These are phyloP conservation scores for Lipomyces spencermartinsiae DNA, from an alignment of 805 yeast species.

Conservation along the genomic window DNA sequence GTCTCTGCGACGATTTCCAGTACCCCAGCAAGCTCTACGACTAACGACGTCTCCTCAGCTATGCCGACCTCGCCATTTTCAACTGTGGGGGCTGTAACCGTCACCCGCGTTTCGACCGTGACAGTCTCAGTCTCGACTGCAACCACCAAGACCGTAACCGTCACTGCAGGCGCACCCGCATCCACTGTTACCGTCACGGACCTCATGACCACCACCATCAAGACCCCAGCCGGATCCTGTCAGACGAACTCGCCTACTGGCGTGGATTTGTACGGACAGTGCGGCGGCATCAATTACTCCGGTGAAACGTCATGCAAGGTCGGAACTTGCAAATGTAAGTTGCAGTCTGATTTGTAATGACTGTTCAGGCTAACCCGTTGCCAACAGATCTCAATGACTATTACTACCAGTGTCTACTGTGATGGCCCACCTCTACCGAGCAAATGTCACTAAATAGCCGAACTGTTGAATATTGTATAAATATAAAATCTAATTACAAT, in stretches of 20 bases:
- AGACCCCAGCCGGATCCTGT: background rate
- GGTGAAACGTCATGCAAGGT: no score
- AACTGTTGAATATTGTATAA: background rate
- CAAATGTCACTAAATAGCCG: background rate
- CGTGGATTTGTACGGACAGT: background rate
- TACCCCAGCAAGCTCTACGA: background rate
- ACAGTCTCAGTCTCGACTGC: constrained; percentile 8
- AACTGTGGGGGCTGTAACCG: background rate
- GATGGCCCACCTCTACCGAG: background rate
- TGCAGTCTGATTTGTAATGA: background rate
- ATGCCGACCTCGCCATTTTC: background rate
- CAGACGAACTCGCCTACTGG: background rate
- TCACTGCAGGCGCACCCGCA: background rate
- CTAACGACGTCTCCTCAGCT: background rate
- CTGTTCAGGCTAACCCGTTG: background rate
- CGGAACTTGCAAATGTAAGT: no score
- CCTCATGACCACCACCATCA: background rate
- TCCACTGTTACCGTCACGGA: constrained; percentile 1
- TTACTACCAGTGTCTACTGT: constrained; percentile 9
- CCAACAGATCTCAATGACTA: constrained; percentile 14
- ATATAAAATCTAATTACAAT: background rate
- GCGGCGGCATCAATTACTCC: no score
- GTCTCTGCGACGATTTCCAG: background rate
- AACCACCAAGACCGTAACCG: background rate
- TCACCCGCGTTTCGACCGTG: constrained; percentile 6